Conservation (phyloP, 805 yeast genomes). For the Candida xyloterini region DNA sequence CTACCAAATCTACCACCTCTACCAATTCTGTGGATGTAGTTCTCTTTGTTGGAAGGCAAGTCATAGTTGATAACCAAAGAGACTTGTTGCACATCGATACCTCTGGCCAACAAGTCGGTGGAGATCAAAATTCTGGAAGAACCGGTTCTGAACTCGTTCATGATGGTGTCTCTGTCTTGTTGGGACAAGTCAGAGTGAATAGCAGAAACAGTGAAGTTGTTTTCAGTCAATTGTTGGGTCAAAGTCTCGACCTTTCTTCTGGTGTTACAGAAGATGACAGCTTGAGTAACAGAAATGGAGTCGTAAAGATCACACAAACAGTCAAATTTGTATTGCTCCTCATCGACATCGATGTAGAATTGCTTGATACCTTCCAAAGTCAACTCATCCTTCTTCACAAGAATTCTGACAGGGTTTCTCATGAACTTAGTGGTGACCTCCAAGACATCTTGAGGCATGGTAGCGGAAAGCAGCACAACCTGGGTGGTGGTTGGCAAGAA, state of each 20-base stretch:
- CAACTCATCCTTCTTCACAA: slow-evolving; percentile 92
- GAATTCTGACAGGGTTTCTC: slow-evolving; percentile 88
- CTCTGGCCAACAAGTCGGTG: slow-evolving; percentile 97
- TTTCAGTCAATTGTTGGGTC: slow-evolving; percentile 69
- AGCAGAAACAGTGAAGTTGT: slow-evolving; percentile 88
- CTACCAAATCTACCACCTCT: slow-evolving; percentile 98
- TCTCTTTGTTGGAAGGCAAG: slow-evolving; percentile 87
- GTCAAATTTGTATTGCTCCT: slow-evolving; percentile 93
- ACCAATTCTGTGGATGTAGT: slow-evolving; percentile 96
- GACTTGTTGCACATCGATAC: slow-evolving; percentile 97
- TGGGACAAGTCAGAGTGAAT: slow-evolving; percentile 98
- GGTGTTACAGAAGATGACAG: slow-evolving; percentile 97
- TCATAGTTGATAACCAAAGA: slow-evolving; percentile 95
- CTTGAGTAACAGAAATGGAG: slow-evolving; percentile 92
- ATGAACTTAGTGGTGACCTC: slow-evolving; percentile 91
- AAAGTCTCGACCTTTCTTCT: slow-evolving; percentile 93
- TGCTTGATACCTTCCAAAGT: slow-evolving; percentile 94
- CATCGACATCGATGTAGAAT: slow-evolving; percentile 84
- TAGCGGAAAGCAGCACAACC: slow-evolving; percentile 93
- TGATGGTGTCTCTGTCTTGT: slow-evolving; percentile 88
- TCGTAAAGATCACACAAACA: slow-evolving; percentile 93
- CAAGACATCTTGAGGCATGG: slow-evolving; percentile 86
- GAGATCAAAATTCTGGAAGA: slow-evolving; percentile 90
- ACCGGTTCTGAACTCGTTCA: slow-evolving; percentile 95
- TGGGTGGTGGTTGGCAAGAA: slow-evolving; percentile 81